Evolutionary conservation across 768 basidiomycete species (phyloP).

Genomic region (Botryobasidium botryosum): DNA sequence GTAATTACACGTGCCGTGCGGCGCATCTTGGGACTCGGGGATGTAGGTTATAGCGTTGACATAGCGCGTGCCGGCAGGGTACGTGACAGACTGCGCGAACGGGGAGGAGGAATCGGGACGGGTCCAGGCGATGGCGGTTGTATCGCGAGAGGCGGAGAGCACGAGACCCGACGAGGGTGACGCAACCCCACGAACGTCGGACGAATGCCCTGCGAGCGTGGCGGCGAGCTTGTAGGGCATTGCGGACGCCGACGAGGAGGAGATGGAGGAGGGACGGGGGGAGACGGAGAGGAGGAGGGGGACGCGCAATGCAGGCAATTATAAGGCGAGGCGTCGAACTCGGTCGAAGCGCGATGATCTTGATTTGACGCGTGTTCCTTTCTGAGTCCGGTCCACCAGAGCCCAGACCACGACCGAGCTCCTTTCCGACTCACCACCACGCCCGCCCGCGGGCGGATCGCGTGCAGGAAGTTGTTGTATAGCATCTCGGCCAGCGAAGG

Average conservation of each 20-base stretch:
- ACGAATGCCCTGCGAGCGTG: slow-evolving; percentile 47
- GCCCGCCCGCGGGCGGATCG: no score
- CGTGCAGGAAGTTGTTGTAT: no score
- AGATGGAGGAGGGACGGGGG: not conserved
- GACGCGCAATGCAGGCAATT: no score
- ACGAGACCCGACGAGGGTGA: slow-evolving; percentile 62
- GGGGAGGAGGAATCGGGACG: slow-evolving; percentile 29
- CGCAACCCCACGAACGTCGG: slow-evolving; percentile 67
- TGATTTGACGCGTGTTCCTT: no score
- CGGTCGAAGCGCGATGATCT: no score
- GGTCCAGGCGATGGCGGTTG: slow-evolving; percentile 77
- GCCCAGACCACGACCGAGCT: no score
- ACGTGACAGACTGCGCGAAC: slow-evolving; percentile 38
- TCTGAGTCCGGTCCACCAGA: no score
- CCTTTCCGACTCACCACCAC: no score
- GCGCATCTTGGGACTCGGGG: slow-evolving; percentile 45
- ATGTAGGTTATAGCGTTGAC: slow-evolving; percentile 73
- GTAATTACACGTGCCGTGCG: slow-evolving; percentile 19
- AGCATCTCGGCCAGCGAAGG: no score
- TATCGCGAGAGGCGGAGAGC: slow-evolving; percentile 83
- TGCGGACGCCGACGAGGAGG: not conserved
- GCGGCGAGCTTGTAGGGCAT: slow-evolving; percentile 72
- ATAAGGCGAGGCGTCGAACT: no score
- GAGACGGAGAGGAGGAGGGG: not conserved
- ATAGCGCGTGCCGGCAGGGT: slow-evolving; percentile 52